Percentiles rank a stretch among this genome's conserved stretches.
phyloP scores from a whole-genome alignment of 177 flowering plant genomes.

The Vitis hybrid region DNA sequence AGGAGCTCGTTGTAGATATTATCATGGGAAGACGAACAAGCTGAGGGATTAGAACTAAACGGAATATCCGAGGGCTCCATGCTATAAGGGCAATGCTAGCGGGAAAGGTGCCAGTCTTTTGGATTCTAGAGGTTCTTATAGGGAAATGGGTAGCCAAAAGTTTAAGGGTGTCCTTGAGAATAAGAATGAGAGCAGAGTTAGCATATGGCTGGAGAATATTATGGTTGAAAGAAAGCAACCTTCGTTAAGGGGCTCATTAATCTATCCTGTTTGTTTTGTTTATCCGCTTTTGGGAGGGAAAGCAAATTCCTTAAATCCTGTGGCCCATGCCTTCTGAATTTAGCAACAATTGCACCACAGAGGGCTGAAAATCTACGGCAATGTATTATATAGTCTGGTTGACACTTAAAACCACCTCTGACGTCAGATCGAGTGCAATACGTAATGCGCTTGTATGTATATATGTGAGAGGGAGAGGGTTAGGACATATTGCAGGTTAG shows the following conservation, averaged over 20 bases:
- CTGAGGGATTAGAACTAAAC: constrained; percentile 5
- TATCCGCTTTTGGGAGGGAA: constrained; percentile 30
- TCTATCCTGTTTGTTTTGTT: constrained; percentile 28
- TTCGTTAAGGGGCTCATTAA: constrained; percentile 22
- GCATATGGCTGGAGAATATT: constrained; percentile 34
- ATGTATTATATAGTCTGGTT: constrained; percentile 12
- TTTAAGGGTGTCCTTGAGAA: background rate
- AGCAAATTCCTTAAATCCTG: constrained; percentile 29
- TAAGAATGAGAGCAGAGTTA: background rate
- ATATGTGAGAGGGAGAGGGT: constrained; percentile 10
- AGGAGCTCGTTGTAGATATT: constrained; percentile 17
- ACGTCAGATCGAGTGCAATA: background rate
- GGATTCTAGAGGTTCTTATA: constrained; percentile 2
- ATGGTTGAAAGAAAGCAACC: constrained; percentile 51
- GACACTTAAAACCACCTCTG: constrained; percentile 13
- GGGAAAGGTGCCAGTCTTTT: background rate
- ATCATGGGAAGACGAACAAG: constrained; percentile 4
- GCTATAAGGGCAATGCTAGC: background rate
- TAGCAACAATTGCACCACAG: constrained; percentile 32
- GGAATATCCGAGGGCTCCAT: constrained; percentile 22
- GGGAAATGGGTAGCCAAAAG: background rate
- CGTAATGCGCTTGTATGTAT: no score
- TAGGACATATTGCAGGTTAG: constrained; percentile 4
- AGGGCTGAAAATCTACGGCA: constrained; percentile 22
- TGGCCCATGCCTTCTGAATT: constrained; percentile 40